Evolutionary conservation across 2,329 filamentous ascomycete genomes (phyloP).

Genomic region (Sporothrix globosa): DNA sequence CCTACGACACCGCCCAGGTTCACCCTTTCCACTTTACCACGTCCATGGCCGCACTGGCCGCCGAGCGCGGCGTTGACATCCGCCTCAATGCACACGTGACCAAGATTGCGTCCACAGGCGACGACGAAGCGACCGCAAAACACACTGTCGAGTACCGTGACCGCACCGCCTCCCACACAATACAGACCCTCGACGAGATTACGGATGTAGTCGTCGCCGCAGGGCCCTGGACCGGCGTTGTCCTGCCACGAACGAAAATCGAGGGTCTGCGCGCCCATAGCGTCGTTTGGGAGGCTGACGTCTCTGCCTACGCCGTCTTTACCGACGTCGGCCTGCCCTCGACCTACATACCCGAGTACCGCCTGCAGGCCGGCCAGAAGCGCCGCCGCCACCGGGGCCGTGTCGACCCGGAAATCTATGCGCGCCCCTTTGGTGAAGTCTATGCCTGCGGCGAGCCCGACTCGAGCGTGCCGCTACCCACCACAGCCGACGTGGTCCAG

Average conservation of each 20-base stretch:
- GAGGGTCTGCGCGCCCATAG: constrained; percentile 65
- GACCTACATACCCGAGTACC: constrained; percentile 61
- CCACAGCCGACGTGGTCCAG: constrained; percentile 73
- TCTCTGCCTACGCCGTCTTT: constrained; percentile 79
- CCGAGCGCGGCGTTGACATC: constrained; percentile 69
- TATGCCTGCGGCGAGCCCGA: constrained; percentile 95
- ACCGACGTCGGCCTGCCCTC: constrained; percentile 78
- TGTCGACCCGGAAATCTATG: constrained; percentile 91
- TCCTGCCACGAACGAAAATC: constrained; percentile 62
- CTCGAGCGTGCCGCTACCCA: constrained; percentile 70
- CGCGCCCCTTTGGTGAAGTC: constrained; percentile 82
- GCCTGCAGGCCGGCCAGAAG: constrained; percentile 52
- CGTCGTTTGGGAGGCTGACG: constrained; percentile 65
- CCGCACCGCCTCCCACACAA: constrained; percentile 46
- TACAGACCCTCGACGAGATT: constrained; percentile 47
- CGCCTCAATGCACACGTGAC: constrained; percentile 69
- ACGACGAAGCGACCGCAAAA: constrained; percentile 36
- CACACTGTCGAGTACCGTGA: constrained; percentile 64
- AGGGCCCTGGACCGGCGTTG: constrained; percentile 64
- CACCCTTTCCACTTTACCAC: constrained; percentile 92
- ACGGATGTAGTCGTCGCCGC: constrained; percentile 61
- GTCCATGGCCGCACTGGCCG: constrained; percentile 75
- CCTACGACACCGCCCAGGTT: constrained; percentile 84
- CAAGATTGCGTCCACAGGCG: constrained; percentile 55
- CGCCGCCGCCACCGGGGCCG: constrained; percentile 60